Evolutionary conservation across 148 eudicot genomes (phyloP).

Genomic region (Polygonum maritimum): DNA sequence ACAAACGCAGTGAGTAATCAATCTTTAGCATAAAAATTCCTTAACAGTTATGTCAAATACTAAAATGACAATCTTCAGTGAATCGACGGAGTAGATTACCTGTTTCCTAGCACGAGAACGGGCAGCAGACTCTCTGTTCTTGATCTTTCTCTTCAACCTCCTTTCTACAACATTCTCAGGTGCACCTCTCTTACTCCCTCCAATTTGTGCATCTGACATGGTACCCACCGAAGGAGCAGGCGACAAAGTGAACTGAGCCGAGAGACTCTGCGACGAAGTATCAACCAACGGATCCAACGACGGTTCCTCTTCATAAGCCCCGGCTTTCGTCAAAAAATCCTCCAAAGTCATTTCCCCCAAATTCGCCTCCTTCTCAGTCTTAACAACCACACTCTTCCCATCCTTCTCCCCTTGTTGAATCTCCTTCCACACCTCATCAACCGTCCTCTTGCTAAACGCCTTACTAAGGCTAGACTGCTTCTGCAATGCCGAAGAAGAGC

Average conservation of each 20-base stretch:
- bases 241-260: conserved; percentile 34
- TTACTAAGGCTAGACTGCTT: conserved; percentile 39
- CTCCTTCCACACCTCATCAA: conserved; percentile 40
- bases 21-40: no score
- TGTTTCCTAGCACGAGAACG: conserved; percentile 88
- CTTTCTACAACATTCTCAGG: conserved; percentile 42
- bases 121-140: conserved; percentile 88
- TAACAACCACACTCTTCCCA: conserved; percentile 16
- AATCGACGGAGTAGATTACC: conserved; percentile 18
- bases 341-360: conserved; percentile 62
- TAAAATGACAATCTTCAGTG: no score
- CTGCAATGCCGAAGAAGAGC: conserved; percentile 31
- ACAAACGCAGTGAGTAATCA: no score
- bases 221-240: conserved; percentile 35
- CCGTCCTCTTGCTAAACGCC: conserved; percentile 42
- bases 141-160: conserved; percentile 63
- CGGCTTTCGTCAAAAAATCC: conserved; percentile 65
- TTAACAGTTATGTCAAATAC: no score
- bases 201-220: conserved; percentile 32
- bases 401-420: conserved; percentile 23
- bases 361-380: conserved; percentile 34
- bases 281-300: conserved; percentile 30
- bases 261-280: conserved; percentile 24
- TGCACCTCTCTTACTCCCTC: conserved; percentile 27
- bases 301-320: conserved; percentile 25